Evolutionary conservation across 345 rosid species (phyloP).

Genomic region (Anastatica hierochuntica): DNA sequence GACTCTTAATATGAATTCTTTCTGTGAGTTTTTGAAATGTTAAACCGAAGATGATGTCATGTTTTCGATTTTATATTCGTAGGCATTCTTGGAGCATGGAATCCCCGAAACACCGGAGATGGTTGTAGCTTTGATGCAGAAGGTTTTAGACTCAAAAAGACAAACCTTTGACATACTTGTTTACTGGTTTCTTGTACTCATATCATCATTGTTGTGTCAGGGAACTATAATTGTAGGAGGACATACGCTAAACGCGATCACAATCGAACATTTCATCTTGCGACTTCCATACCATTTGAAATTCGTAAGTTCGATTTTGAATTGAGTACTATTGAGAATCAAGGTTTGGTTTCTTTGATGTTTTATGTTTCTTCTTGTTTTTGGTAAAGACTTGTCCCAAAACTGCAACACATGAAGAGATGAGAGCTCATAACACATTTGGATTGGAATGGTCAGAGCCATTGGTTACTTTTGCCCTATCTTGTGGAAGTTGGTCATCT

Average conservation of each 20-base stretch:
- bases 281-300: slow-evolving; percentile 88
- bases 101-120: slow-evolving; percentile 66
- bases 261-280: slow-evolving; percentile 85
- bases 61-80: not conserved
- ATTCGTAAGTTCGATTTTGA: slow-evolving; percentile 41
- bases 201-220: slow-evolving; percentile 33
- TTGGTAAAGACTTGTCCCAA: slow-evolving; percentile 50
- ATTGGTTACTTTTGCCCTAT: slow-evolving; percentile 71
- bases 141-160: slow-evolving; percentile 42
- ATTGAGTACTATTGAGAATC: not conserved
- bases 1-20: not conserved
- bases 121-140: slow-evolving; percentile 79
- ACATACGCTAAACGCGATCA: slow-evolving; percentile 60
- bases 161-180: not conserved
- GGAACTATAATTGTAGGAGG: slow-evolving; percentile 73
- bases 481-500: slow-evolving; percentile 95
- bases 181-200: not conserved
- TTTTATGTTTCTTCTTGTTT: not conserved
- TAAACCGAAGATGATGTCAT: not conserved
- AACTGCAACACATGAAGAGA: slow-evolving; percentile 60
- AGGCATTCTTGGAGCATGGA: slow-evolving; percentile 82
- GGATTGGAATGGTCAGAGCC: slow-evolving; percentile 91
- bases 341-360: not conserved
- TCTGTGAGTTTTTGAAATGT: not conserved
- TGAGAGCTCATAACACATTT: slow-evolving; percentile 50